These are phyloP conservation scores for Cytospora paraplurivora DNA, from an alignment of 2,329 filamentous ascomycete species.

Conservation along the genomic window DNA sequence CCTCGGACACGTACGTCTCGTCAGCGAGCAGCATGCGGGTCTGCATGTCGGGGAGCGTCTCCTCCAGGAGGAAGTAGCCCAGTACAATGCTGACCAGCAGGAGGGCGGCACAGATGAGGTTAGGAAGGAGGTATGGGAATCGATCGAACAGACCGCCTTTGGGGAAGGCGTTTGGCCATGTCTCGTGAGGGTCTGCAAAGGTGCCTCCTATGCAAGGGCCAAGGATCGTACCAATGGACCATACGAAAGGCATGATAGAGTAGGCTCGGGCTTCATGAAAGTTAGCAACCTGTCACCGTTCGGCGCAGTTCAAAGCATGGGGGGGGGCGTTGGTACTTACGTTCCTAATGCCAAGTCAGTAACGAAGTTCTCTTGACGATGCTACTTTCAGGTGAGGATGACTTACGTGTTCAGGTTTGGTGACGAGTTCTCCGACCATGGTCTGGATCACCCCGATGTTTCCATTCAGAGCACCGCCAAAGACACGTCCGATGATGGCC, in stretches of 20 bases:
- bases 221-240: constrained; percentile 86
- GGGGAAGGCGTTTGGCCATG: constrained; percentile 73
- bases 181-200: constrained; percentile 75
- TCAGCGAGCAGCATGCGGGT: constrained; percentile 50
- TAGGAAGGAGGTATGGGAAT: constrained; percentile 88
- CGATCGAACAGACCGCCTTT: constrained; percentile 68
- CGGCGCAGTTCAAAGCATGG: not conserved
- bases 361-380: not conserved
- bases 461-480: constrained; percentile 84
- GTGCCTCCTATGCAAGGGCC: constrained; percentile 86
- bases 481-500: constrained; percentile 71
- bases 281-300: constrained; percentile 27
- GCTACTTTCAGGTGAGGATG: not conserved
- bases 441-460: constrained; percentile 91
- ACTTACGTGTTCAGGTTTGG: constrained; percentile 75
- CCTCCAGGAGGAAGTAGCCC: constrained; percentile 79
- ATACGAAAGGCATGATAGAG: constrained; percentile 92
- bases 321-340: constrained; percentile 57
- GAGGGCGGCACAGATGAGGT: constrained; percentile 77
- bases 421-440: constrained; percentile 88
- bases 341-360: constrained; percentile 24
- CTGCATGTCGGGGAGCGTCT: constrained; percentile 86
- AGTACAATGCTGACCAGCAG: constrained; percentile 77
- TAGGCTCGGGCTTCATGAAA: constrained; percentile 70
- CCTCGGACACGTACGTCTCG: constrained; percentile 58